Evolutionary conservation across 2,329 filamentous ascomycete species (phyloP).

Genomic region (Dactylellina leptospora): DNA sequence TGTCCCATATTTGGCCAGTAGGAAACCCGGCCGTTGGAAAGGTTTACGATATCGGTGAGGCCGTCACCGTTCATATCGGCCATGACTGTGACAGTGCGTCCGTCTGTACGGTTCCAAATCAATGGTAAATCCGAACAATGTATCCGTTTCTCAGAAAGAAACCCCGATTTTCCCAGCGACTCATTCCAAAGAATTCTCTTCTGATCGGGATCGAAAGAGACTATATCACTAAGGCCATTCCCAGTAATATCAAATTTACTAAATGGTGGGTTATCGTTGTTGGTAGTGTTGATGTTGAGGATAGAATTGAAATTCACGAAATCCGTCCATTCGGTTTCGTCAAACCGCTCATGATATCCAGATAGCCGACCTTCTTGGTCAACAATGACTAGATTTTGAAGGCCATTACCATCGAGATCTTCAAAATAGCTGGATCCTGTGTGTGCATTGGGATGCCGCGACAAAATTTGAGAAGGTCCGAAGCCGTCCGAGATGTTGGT

Average conservation of each 20-base stretch:
- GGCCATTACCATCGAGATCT: slow-evolving; percentile 26
- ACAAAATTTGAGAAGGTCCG: slow-evolving; percentile 29
- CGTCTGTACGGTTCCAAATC: background rate
- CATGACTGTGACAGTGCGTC: slow-evolving; percentile 34
- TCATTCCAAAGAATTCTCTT: slow-evolving; percentile 44
- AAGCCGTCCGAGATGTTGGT: too few species aligned
- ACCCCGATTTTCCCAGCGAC: slow-evolving; percentile 15
- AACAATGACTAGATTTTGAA: background rate
- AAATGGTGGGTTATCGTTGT: background rate
- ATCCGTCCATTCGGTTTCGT: background rate
- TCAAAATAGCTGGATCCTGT: slow-evolving; percentile 41
- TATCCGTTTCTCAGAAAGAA: background rate
- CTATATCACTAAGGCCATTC: slow-evolving; percentile 33
- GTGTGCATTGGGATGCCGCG: background rate
- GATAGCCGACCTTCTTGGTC: background rate
- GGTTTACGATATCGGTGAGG: slow-evolving; percentile 55
- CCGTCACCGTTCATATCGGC: slow-evolving; percentile 58
- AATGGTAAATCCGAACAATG: too few species aligned
- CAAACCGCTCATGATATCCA: background rate
- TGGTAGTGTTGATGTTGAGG: background rate
- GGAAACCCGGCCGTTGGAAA: slow-evolving; percentile 56
- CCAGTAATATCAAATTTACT: slow-evolving; percentile 31
- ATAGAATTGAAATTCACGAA: background rate
- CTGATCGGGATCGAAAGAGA: slow-evolving; percentile 42
- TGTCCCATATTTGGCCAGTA: slow-evolving; percentile 61